Base-by-base conservation (phyloP, 805 yeast species). In the Candida loeiensis region DNA sequence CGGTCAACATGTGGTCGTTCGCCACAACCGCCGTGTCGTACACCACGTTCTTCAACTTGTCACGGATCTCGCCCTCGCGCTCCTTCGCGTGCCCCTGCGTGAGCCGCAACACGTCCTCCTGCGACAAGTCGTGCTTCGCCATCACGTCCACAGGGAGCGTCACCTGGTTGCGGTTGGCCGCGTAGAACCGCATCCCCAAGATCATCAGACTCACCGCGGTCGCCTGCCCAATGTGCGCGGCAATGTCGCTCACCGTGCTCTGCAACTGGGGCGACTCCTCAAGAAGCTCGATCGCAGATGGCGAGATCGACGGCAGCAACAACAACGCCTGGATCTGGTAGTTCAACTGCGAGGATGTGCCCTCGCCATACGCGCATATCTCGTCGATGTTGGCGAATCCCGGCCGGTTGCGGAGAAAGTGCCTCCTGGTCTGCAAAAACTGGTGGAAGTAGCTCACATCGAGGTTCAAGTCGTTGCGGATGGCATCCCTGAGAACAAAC, bases 141-240 rank as follows among this genome's bases (percentile, higher is more conserved):
- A 85, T 66, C 11, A 76, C 40, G 35, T 82, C 85, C 2, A 77
- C 53, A 0, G 95, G 95, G 30, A 87, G 58, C 24, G 79, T 70
- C 11, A 84, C 68, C 32, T 69, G 73, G 42, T 74, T 69, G 19
- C 74, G 68, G 22, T 64, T 54, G 15, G 59, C 55, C 0, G 85
- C 80, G 56, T 78, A 80, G 58, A 72, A 84, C 17, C 67, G 65
- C 35, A 80, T 54, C 0, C 84, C 85, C 37, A 82, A 63, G 11
- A 87, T 67, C 59, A 77, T 69, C 2, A 83, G 71, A 1, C 87
- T 80, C 9, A 87, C 69, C 0, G 89, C 81, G 0, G 82, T 76
- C 1, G 93, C 85, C 57, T 87, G 95, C 5, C 95, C 95, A 27
- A 87, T 61, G 59, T 86, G 95, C 0, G 95, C 93, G 8, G 79